Base-by-base conservation (phyloP, 1,284 basidiomycete genomes). In the Cerrena zonata region DNA sequence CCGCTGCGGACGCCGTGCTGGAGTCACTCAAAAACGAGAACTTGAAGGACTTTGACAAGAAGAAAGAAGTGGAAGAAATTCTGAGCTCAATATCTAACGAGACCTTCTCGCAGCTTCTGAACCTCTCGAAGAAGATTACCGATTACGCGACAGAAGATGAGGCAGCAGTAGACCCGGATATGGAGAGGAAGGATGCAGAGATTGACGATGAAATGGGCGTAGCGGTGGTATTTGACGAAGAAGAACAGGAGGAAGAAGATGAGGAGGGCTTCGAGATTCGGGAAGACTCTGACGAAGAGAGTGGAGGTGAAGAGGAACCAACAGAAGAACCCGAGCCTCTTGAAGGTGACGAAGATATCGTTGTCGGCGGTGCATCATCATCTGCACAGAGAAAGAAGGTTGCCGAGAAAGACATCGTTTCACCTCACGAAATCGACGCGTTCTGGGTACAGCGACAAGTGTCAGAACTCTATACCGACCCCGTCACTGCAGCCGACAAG, bases 391-490 rank as follows among this genome's bases (percentile, higher is more conserved):
- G 65, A 30, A 79, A 76, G 53, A 61, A 74, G 44, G 81, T 83
- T 59, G 75, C 73, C 41, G 84, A 91, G 68, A 84, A 85, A 61
- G 89, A 92, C 61, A 78, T 86, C 50, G 82, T 99, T 41, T 86
- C 91, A 0, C 93, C 94, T 0, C 92, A 95, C 59, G 80, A 89
- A 44, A 86, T 99, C 59, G 95, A 99, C 66, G 94, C 86, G 27
- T 99, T 97, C 80, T 99, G 94, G 94, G 90, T 99, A 0, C 96
- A 99, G 65, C 86, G 95, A 3, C 89, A 95, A 53, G 85, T 99
- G 53, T 84, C 90, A 0, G 84, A 90, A 62, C 79, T 92, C 30
- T 98, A 97, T 65, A 80, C 93, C 2, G 96, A 99, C 66, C 92
- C 94, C 1, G 88, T 95, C 59, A 95, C 94, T 26, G 90, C 94